A percentile compares a stretch with the other conserved stretches of the same genome.
phyloP scores from a whole-genome alignment of 441 rosid genomes.

The Aquilaria agallochum region DNA sequence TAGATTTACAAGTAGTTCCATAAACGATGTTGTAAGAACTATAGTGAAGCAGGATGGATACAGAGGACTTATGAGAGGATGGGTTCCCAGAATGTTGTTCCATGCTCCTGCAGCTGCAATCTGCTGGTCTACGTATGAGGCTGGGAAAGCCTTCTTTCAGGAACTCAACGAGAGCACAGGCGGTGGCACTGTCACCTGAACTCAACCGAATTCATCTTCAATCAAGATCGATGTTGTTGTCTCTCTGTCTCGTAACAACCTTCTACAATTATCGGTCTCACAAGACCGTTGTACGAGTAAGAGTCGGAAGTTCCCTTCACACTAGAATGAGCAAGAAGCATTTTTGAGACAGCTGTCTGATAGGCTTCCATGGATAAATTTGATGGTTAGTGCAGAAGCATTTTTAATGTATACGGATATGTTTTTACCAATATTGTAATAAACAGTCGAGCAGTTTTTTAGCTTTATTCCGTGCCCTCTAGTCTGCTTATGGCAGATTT shows the following conservation, averaged over 20 bases:
- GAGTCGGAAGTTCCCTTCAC: conserved; percentile 16
- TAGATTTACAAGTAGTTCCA: conserved; percentile 67
- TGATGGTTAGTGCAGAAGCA: no score
- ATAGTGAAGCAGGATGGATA: conserved; percentile 82
- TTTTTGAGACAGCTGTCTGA: conserved; percentile 6
- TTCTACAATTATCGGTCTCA: conserved; percentile 10
- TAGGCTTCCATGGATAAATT: no score
- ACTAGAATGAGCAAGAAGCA: conserved; percentile 4
- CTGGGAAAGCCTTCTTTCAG: conserved; percentile 64
- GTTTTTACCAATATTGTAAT: no score
- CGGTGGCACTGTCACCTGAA: conserved; percentile 35
- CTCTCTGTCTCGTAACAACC: conserved; percentile 13
- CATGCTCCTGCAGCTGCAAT: conserved; percentile 99
- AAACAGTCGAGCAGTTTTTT: no score
- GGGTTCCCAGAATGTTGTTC: conserved; percentile 97
- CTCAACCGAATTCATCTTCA: background rate
- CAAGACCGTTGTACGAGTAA: conserved; percentile 11
- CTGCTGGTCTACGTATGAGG: conserved; percentile 96
- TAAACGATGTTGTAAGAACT: conserved; percentile 55
- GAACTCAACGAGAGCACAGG: conserved; percentile 35
- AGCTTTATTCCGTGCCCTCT: no score
- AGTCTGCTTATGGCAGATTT: no score
- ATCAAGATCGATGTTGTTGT: background rate
- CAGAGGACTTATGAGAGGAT: conserved; percentile 85
- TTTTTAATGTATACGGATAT: no score